Conservation (phyloP, 1,139 yeast species). For the Hemisphaericaspora xylofermentans region DNA sequence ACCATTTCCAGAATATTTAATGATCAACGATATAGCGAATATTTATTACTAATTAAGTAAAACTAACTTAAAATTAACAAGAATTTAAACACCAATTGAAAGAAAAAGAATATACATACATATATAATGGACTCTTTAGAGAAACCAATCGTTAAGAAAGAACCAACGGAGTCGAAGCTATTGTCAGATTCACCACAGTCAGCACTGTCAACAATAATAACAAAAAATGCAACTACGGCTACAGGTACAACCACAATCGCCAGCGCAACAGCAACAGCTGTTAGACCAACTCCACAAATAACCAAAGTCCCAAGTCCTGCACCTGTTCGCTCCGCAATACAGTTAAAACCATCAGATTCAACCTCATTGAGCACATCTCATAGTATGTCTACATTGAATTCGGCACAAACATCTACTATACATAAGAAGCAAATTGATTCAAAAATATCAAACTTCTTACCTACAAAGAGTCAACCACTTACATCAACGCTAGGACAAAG, state of each 20-base stretch:
- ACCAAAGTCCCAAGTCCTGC: not conserved
- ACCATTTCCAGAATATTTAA: too few species aligned
- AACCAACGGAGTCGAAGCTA: not conserved
- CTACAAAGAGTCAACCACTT: not conserved
- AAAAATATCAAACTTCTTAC: slow-evolving; percentile 5
- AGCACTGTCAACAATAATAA: too few species aligned
- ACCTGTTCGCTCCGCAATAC: not conserved
- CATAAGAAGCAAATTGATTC: slow-evolving; percentile 3
- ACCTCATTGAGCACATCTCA: slow-evolving; percentile 1
- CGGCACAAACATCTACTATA: slow-evolving; percentile 3
- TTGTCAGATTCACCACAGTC: slow-evolving; percentile 1
- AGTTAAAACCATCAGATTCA: not conserved
- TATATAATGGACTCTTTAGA: slow-evolving; percentile 1
- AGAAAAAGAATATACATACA: not conserved
- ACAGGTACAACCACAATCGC: slow-evolving; percentile 1
- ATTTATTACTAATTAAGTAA: not conserved
- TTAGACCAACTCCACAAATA: not conserved
- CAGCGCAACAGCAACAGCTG: not conserved
- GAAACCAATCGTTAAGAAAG: not conserved
- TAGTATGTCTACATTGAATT: slow-evolving; percentile 5
- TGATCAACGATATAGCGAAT: too few species aligned
- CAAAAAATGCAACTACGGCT: too few species aligned
- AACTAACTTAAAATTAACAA: not conserved
- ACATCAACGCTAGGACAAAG: not conserved
- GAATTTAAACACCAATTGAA: not conserved